phyloP scores from a whole-genome alignment of 306 rosid species.

The Cucumis melo region DNA sequence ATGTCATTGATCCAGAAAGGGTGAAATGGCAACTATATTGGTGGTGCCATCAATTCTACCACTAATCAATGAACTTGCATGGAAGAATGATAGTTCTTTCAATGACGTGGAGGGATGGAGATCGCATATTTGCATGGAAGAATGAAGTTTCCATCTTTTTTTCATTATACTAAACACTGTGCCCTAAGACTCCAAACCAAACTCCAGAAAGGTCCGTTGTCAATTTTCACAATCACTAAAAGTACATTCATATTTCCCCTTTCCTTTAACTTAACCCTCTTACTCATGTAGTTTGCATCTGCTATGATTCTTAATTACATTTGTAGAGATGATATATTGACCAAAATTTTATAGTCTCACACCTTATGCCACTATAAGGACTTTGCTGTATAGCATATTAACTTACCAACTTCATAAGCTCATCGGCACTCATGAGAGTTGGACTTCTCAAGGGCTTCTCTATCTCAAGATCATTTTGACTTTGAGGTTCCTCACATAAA shows the following conservation, averaged over 20 bases:
- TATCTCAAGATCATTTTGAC: slow-evolving; percentile 17
- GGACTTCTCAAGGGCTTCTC: slow-evolving; percentile 19
- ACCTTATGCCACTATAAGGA: neutral
- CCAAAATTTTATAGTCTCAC: neutral
- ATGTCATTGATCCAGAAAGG: neutral
- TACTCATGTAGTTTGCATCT: neutral
- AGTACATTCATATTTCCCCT: neutral
- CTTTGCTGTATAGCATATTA: neutral
- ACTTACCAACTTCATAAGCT: slow-evolving; percentile 61
- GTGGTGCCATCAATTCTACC: neutral
- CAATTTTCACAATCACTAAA: neutral
- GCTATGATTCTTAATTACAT: neutral
- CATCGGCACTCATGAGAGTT: slow-evolving; percentile 49
- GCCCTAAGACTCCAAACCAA: no score
- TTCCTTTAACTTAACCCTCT: neutral
- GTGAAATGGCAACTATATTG: neutral
- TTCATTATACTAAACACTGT: neutral
- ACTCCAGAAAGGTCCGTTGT: neutral
- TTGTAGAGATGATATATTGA: neutral
- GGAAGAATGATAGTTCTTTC: neutral
- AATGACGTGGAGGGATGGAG: neutral
- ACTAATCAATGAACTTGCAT: neutral
- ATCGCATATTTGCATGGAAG: neutral
- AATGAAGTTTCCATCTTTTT: neutral
- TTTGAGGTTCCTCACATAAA: slow-evolving; percentile 25